Evolutionary conservation across 345 rosid species (phyloP).

Genomic region (Conringia planisiliqua): DNA sequence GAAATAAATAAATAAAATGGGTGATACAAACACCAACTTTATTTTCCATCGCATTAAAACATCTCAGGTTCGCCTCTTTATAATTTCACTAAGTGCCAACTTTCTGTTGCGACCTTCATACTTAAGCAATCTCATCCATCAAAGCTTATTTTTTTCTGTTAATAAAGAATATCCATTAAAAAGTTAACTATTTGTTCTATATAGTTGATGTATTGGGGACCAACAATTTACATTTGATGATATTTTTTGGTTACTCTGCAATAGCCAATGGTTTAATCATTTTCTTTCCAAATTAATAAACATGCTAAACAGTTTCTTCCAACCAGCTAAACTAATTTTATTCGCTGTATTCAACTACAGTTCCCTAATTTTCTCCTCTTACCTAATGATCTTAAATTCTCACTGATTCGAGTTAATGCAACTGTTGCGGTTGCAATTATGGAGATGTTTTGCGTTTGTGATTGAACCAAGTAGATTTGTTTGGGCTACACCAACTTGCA

Average conservation of each 20-base stretch:
- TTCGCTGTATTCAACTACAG: neutral
- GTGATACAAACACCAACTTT: too few species aligned
- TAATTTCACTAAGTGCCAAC: conserved; percentile 8
- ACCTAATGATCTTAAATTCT: neutral
- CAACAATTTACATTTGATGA: neutral
- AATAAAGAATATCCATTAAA: neutral
- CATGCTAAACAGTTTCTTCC: neutral
- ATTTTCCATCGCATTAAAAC: too few species aligned
- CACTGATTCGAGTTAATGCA: neutral
- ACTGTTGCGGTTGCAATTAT: neutral
- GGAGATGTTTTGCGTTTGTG: neutral
- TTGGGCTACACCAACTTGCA: neutral
- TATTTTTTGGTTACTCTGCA: neutral
- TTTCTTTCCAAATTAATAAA: neutral
- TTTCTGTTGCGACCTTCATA: conserved; percentile 16
- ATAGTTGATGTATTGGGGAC: neutral
- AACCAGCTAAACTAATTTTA: neutral
- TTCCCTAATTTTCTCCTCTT: neutral
- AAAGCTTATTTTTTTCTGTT: neutral
- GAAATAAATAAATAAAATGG: neutral
- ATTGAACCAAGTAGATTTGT: neutral
- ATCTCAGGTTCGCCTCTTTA: neutral
- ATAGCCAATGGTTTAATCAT: neutral
- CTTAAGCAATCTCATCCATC: conserved; percentile 14
- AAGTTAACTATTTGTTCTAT: too few species aligned